phyloP scores from a whole-genome alignment of 2,329 filamentous ascomycete genomes.

The Penicillium sp. region DNA sequence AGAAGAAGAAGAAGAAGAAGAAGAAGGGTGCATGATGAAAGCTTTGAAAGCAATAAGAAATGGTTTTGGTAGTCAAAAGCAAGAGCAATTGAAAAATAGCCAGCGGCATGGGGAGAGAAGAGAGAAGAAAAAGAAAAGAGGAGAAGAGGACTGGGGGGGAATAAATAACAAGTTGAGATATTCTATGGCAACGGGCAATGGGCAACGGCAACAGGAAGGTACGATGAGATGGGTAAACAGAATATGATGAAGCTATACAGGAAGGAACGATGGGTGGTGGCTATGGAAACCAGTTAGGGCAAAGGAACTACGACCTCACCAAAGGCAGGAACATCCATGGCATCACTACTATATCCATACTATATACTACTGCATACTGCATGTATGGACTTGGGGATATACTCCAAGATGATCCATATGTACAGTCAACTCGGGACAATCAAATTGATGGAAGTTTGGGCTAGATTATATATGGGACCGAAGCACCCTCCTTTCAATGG shows the following conservation, averaged over 20 bases:
- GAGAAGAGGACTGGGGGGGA: not conserved
- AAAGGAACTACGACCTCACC: not conserved
- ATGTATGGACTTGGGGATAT: not conserved
- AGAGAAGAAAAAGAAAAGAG: not conserved
- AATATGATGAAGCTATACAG: not conserved
- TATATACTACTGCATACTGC: not conserved
- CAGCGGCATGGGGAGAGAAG: constrained; percentile 7
- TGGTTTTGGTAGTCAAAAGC: not conserved
- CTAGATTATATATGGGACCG: not conserved
- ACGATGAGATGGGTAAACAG: not conserved
- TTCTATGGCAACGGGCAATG: not conserved
- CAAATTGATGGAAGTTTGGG: not conserved
- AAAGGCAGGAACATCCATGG: not conserved
- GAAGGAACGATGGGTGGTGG: not conserved
- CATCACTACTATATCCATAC: not conserved
- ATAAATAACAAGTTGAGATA: not conserved
- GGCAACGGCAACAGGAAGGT: constrained; percentile 2
- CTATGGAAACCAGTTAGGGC: not conserved
- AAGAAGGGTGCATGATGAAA: not conserved
- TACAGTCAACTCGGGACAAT: not conserved
- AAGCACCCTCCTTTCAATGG: not conserved
- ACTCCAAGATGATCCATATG: not conserved
- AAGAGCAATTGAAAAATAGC: constrained; percentile 3
- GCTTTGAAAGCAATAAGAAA: not conserved
- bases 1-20: not conserved